A percentile compares a stretch with the other conserved stretches of the same genome.
These are phyloP conservation scores for Aspergillus funiculosus DNA, from an alignment of 495 filamentous ascomycete species.

Conservation along the genomic window DNA sequence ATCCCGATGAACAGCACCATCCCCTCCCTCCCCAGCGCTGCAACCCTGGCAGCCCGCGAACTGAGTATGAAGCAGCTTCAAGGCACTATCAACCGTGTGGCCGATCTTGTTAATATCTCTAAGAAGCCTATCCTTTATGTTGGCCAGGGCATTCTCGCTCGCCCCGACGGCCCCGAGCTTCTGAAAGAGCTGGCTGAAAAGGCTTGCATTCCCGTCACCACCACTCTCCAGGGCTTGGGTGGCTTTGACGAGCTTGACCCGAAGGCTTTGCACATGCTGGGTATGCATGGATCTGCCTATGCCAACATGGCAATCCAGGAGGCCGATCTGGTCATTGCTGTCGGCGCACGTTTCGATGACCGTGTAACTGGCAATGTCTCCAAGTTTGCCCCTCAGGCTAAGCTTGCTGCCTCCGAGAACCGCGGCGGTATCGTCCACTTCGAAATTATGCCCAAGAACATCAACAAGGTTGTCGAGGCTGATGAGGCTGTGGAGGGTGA, in stretches of 20 bases:
- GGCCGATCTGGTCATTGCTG: slow-evolving; percentile 56
- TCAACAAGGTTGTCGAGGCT: slow-evolving; percentile 59
- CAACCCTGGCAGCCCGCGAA: slow-evolving; percentile 48
- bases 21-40: slow-evolving; percentile 51
- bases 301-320: slow-evolving; percentile 63
- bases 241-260: slow-evolving; percentile 56
- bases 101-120: slow-evolving; percentile 52
- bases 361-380: slow-evolving; percentile 51
- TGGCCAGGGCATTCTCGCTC: slow-evolving; percentile 51
- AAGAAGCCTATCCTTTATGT: slow-evolving; percentile 58
- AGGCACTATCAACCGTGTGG: slow-evolving; percentile 44
- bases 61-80: slow-evolving; percentile 44
- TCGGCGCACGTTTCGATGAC: slow-evolving; percentile 59
- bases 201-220: slow-evolving; percentile 55
- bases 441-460: slow-evolving; percentile 59
- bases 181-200: slow-evolving; percentile 54
- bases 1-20: slow-evolving; percentile 51
- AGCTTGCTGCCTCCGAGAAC: slow-evolving; percentile 47
- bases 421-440: slow-evolving; percentile 61
- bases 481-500: slow-evolving; percentile 57
- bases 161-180: slow-evolving; percentile 45
- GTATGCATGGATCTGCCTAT: slow-evolving; percentile 59
- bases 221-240: slow-evolving; percentile 60
- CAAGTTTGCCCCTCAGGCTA: slow-evolving; percentile 54
- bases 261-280: slow-evolving; percentile 57